Evolutionary conservation across 2,329 filamentous ascomycete species (phyloP).

Genomic region (Pseudogymnoascus sp.): DNA sequence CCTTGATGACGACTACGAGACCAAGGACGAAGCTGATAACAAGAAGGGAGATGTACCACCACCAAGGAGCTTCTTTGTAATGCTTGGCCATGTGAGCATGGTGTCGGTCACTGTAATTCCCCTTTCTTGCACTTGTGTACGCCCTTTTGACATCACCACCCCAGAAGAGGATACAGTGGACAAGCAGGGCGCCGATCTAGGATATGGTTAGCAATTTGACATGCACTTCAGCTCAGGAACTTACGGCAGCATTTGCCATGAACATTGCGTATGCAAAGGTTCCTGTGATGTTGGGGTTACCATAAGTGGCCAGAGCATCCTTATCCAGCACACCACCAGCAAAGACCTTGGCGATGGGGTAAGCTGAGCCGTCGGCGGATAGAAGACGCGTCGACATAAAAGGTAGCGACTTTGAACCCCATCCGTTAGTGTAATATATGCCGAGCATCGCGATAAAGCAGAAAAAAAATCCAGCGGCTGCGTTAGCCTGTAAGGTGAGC

Average conservation of each 20-base stretch:
- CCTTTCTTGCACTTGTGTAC: slow-evolving; percentile 39
- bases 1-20: slow-evolving; percentile 33
- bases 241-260: slow-evolving; percentile 49
- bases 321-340: slow-evolving; percentile 36
- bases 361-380: slow-evolving; percentile 30
- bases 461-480: slow-evolving; percentile 38
- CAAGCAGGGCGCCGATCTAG: slow-evolving; percentile 49
- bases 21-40: slow-evolving; percentile 31
- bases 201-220: neutral
- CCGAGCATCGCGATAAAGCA: slow-evolving; percentile 44
- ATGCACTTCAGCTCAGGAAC: slow-evolving; percentile 19
- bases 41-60: slow-evolving; percentile 36
- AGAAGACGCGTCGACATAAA: slow-evolving; percentile 39
- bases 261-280: slow-evolving; percentile 47
- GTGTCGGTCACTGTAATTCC: slow-evolving; percentile 43
- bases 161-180: slow-evolving; percentile 49
- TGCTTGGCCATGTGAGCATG: slow-evolving; percentile 39
- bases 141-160: slow-evolving; percentile 43
- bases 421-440: slow-evolving; percentile 38
- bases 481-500: slow-evolving; percentile 42
- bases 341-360: slow-evolving; percentile 38
- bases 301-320: slow-evolving; percentile 35
- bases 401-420: slow-evolving; percentile 34
- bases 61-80: slow-evolving; percentile 37
- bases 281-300: slow-evolving; percentile 41